These are phyloP conservation scores for Cercospora nicotianae DNA, from an alignment of 2,329 filamentous ascomycete species.

Conservation along the genomic window DNA sequence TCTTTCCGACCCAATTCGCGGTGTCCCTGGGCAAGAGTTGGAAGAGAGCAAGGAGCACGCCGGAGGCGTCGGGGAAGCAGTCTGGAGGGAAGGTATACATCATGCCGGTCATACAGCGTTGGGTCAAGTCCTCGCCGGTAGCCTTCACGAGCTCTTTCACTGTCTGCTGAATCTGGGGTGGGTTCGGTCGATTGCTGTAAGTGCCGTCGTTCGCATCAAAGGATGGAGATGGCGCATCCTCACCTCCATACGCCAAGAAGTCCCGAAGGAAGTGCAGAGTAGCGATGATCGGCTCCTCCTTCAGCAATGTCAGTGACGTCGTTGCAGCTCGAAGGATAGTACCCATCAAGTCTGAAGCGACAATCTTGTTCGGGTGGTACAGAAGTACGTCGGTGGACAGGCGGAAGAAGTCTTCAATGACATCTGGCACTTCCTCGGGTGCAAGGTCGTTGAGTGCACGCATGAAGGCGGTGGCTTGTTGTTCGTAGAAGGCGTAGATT, in stretches of 20 bases:
- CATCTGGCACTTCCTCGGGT: constrained; percentile 73
- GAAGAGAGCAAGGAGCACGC: constrained; percentile 86
- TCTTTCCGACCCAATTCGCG: constrained; percentile 77
- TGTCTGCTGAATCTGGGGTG: constrained; percentile 67
- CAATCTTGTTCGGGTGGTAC: constrained; percentile 83
- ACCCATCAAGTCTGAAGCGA: constrained; percentile 74
- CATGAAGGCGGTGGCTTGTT: constrained; percentile 86
- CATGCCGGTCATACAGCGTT: constrained; percentile 92
- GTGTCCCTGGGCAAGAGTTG: constrained; percentile 80
- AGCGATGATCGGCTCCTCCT: constrained; percentile 86
- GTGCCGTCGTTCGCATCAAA: constrained; percentile 53
- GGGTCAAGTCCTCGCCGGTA: constrained; percentile 73
- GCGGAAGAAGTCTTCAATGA: constrained; percentile 96
- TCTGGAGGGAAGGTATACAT: constrained; percentile 98
- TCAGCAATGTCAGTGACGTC: constrained; percentile 82
- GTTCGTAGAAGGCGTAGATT: constrained; percentile 93
- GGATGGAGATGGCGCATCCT: constrained; percentile 64
- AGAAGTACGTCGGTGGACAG: constrained; percentile 87
- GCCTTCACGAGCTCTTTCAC: constrained; percentile 70
- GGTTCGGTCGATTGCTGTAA: constrained; percentile 55
- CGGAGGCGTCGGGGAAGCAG: constrained; percentile 91
- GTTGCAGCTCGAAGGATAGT: constrained; percentile 86
- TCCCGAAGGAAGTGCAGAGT: constrained; percentile 92
- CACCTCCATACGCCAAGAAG: constrained; percentile 81
- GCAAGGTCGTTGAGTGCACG: constrained; percentile 84